A percentile compares a stretch with the other conserved stretches of the same genome.
Conservation (phyloP, 257 asterid genomes). For the Nicotiana paniculata region DNA sequence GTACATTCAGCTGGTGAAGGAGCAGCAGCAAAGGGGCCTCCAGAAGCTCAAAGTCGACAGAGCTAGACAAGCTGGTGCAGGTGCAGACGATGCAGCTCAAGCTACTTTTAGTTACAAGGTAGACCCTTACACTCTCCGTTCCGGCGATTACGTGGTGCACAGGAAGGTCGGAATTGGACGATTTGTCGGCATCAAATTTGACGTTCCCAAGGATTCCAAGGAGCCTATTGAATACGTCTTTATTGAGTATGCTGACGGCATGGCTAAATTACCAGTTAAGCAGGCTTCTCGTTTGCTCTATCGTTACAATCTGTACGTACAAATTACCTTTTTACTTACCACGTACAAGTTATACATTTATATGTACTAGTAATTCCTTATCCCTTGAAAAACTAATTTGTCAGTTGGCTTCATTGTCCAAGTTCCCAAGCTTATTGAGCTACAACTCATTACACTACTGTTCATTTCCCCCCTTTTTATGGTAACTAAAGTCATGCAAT, state of each 20-base stretch:
- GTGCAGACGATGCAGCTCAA: constrained; percentile 15
- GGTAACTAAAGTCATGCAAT: neutral
- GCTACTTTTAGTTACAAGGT: constrained; percentile 53
- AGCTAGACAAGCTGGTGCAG: constrained; percentile 15
- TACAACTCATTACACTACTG: neutral
- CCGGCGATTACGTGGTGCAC: constrained; percentile 91
- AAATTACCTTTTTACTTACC: neutral
- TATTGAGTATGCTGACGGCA: constrained; percentile 92
- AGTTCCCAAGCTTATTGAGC: neutral
- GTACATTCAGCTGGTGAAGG: constrained; percentile 75
- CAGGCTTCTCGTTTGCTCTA: constrained; percentile 89
- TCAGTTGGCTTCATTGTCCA: neutral
- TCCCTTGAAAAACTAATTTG: neutral
- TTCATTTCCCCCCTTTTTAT: neutral
- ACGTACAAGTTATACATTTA: neutral
- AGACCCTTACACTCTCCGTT: constrained; percentile 71
- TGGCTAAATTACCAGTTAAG: constrained; percentile 84
- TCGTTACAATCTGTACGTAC: constrained; percentile 77
- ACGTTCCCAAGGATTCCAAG: constrained; percentile 46
- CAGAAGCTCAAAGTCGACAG: constrained; percentile 71
- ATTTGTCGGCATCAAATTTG: constrained; percentile 67
- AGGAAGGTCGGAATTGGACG: constrained; percentile 86
- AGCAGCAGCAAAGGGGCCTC: constrained; percentile 90
- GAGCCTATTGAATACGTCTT: constrained; percentile 76
- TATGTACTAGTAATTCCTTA: neutral